Percentiles rank a stretch among this genome's conserved stretches.
phyloP scores from a whole-genome alignment of 2,329 filamentous ascomycete genomes.

The Nemania sp. region DNA sequence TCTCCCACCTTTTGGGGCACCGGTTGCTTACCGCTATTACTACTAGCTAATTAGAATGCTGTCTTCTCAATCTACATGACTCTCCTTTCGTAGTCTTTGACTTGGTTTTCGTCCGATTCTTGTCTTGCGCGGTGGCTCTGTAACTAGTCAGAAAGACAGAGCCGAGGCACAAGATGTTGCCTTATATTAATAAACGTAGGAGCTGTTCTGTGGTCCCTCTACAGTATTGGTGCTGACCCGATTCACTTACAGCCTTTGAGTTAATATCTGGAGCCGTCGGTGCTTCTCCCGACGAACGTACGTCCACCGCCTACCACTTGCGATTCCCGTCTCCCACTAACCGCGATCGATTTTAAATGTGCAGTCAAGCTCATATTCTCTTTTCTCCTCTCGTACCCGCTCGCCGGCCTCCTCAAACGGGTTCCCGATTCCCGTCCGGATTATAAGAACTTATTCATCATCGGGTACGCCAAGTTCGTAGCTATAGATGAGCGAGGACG shows the following conservation, averaged over 20 bases:
- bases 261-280: constrained; percentile 47
- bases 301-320: constrained; percentile 27
- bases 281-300: constrained; percentile 51
- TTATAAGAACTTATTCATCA: constrained; percentile 85
- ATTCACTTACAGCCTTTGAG: constrained; percentile 46
- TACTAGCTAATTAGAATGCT: constrained; percentile 8
- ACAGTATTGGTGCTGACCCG: constrained; percentile 11
- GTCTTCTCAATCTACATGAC: constrained; percentile 2
- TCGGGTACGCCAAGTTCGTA: constrained; percentile 57
- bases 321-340: neutral
- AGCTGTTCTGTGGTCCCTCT: neutral
- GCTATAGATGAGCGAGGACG: constrained; percentile 2
- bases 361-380: constrained; percentile 90
- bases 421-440: constrained; percentile 83
- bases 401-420: constrained; percentile 85
- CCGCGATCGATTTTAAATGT: constrained; percentile 16
- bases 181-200: constrained; percentile 32
- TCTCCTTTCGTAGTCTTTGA: neutral
- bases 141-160: neutral
- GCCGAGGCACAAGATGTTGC: constrained; percentile 23
- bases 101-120: neutral
- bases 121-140: neutral
- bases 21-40: constrained; percentile 2
- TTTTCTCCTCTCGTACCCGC: constrained; percentile 88
- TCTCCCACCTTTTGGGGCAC: constrained; percentile 2